These are phyloP conservation scores for Dothistroma pini DNA, from an alignment of 2,329 filamentous ascomycete genomes.

Conservation along the genomic window DNA sequence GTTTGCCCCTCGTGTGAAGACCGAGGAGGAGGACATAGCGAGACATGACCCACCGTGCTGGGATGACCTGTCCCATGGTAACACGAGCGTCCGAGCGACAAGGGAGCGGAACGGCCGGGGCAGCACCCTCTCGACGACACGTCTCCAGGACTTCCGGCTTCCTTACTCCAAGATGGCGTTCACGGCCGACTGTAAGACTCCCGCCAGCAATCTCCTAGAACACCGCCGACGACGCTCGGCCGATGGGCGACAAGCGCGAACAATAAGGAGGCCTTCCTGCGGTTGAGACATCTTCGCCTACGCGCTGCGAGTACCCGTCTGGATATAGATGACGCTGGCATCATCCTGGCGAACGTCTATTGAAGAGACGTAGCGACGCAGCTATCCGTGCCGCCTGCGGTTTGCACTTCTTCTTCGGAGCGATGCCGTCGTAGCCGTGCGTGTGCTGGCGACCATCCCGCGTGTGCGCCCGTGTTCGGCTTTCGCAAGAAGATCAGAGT, in stretches of 20 bases:
- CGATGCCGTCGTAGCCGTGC: background rate
- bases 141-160: background rate
- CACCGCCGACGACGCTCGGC: background rate
- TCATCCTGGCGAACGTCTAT: background rate
- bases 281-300: background rate
- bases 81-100: background rate
- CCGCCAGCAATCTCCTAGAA: background rate
- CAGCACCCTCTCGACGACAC: background rate
- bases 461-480: background rate
- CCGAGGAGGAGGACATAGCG: background rate
- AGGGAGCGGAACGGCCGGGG: background rate
- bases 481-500: background rate
- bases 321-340: background rate
- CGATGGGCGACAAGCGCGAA: background rate
- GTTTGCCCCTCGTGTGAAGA: background rate
- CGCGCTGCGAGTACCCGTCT: constrained; percentile 5
- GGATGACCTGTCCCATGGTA: background rate
- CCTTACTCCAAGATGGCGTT: background rate
- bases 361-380: background rate
- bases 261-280: background rate
- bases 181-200: background rate
- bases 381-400: background rate
- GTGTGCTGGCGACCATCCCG: background rate
- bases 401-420: background rate
- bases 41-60: background rate